Evolutionary conservation across 2,329 filamentous ascomycete species (phyloP), one percentile per base, ranked within the genome.

Genomic region (Paracoccidioides brasiliensis): DNA sequence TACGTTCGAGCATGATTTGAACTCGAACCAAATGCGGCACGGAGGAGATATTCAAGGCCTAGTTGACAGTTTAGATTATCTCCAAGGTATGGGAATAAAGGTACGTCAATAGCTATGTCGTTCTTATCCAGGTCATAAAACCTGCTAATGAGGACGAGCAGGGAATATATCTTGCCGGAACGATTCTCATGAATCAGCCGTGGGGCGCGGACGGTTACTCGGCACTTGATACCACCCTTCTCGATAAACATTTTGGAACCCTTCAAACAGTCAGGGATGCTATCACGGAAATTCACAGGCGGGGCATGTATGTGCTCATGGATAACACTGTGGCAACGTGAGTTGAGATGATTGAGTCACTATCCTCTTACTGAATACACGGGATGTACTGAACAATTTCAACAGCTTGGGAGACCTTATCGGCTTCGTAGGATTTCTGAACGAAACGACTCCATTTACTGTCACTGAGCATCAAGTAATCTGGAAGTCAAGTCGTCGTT

Each of bases 311-410:
- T 69, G 80, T 85, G 43, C 70, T 85, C 37, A 67, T 85, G 57
- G 82, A 85, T 64, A 84, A 84, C 63, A 85, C 82, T 1, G 76
- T 85, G 64, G 76, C 79, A 48, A 85, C 82, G 72, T 77, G 68
- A 72, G 74, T 69, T 22, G 5, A 9, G 44, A 48, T 44, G 41
- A 50, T 40, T 4, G 3, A n/a, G 12, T 30, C 12, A 41, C 40
- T 38, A 22, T 4, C 15, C 49, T 15, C 12, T 33, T 14, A 12
- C 3, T 9, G 8, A 22, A 33, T 41, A n/a, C 30, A 42, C 2
- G 8, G 10, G 22, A 15, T 33, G 22, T 41, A 33, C 38, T 52
- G 15, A 52, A 41, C 53, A 43, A 28, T 22, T 45, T 64, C 61
- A 4, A 61, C 52, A 76, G 72, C 4, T 75, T 85, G 76, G 78